These are phyloP conservation scores for Sungouiella blattae DNA, from an alignment of 805 yeast genomes.

Conservation along the genomic window DNA sequence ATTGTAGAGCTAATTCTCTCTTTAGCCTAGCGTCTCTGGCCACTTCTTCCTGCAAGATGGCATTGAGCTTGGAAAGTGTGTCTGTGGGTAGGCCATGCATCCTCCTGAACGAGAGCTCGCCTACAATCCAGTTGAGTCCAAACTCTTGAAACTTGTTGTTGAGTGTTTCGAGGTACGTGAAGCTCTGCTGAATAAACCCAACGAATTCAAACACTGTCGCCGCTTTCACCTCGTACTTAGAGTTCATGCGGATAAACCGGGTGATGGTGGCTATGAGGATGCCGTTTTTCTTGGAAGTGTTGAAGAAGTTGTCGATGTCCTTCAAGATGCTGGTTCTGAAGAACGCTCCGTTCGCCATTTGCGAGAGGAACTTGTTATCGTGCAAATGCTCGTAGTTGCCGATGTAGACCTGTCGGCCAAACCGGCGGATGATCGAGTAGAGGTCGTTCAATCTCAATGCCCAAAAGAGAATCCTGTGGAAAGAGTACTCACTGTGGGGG, in stretches of 20 bases:
- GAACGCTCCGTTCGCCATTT: conserved; percentile 20
- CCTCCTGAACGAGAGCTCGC: conserved; percentile 42
- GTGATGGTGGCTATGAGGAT: conserved; percentile 46
- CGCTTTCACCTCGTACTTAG: conserved; percentile 29
- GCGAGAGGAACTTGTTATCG: conserved; percentile 37
- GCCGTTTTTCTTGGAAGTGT: conserved; percentile 47
- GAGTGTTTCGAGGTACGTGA: conserved; percentile 25
- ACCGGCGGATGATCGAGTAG: conserved; percentile 43
- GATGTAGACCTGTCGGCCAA: conserved; percentile 45
- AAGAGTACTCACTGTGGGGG: conserved; percentile 35
- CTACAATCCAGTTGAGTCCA: conserved; percentile 39
- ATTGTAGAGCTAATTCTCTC: too few species aligned
- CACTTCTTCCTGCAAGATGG: conserved; percentile 7
- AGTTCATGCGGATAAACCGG: conserved; percentile 41
- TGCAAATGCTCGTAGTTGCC: conserved; percentile 42
- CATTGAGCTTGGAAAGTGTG: conserved; percentile 18
- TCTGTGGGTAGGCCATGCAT: conserved; percentile 27
- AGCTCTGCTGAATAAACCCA: conserved; percentile 41
- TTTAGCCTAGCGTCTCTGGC: too few species aligned
- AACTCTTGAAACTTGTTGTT: conserved; percentile 33
- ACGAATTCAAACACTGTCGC: conserved; percentile 38
- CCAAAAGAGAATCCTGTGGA: conserved; percentile 46
- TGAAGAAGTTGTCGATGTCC: conserved; percentile 36
- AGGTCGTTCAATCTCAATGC: conserved; percentile 48
- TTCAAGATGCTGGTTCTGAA: conserved; percentile 14